phyloP scores from a whole-genome alignment of 768 basidiomycete genomes.

The Suillus luteus region DNA sequence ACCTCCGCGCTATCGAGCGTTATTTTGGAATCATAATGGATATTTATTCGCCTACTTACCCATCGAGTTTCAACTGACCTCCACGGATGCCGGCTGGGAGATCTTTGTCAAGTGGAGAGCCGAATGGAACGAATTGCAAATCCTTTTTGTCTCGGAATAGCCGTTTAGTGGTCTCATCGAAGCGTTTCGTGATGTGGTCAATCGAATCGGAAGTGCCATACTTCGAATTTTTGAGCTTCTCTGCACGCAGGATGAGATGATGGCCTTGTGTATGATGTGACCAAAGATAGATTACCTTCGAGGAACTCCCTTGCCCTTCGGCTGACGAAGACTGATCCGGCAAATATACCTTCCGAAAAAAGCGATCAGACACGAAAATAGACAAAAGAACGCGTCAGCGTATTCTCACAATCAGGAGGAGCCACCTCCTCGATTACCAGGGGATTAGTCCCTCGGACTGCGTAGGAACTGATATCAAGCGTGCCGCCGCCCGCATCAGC shows the following conservation, averaged over 20 bases:
- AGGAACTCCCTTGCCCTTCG: slow-evolving; percentile 72
- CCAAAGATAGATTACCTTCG: slow-evolving; percentile 47
- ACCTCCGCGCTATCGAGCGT: slow-evolving; percentile 45
- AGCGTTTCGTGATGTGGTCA: slow-evolving; percentile 78
- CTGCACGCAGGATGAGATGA: slow-evolving; percentile 37
- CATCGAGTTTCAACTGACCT: slow-evolving; percentile 71
- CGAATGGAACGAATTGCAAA: slow-evolving; percentile 73
- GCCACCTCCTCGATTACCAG: slow-evolving; percentile 83
- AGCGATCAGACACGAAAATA: slow-evolving; percentile 6
- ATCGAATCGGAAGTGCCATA: slow-evolving; percentile 72
- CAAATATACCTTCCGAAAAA: slow-evolving; percentile 63
- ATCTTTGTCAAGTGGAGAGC: slow-evolving; percentile 79
- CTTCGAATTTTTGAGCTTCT: slow-evolving; percentile 71
- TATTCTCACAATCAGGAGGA: slow-evolving; percentile 70
- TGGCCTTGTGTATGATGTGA: background rate
- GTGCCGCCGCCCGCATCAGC: slow-evolving; percentile 84
- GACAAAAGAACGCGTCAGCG: slow-evolving; percentile 2
- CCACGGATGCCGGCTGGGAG: slow-evolving; percentile 64
- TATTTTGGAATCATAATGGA: slow-evolving; percentile 21
- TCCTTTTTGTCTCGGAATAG: slow-evolving; percentile 71
- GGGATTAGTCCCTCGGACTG: slow-evolving; percentile 66
- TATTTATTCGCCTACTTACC: slow-evolving; percentile 43
- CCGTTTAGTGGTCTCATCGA: slow-evolving; percentile 83
- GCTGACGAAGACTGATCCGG: slow-evolving; percentile 82
- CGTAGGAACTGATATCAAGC: slow-evolving; percentile 80